Base-by-base conservation (phyloP, 108 stramenopile genomes). In the Stephanodiscus triporus region DNA sequence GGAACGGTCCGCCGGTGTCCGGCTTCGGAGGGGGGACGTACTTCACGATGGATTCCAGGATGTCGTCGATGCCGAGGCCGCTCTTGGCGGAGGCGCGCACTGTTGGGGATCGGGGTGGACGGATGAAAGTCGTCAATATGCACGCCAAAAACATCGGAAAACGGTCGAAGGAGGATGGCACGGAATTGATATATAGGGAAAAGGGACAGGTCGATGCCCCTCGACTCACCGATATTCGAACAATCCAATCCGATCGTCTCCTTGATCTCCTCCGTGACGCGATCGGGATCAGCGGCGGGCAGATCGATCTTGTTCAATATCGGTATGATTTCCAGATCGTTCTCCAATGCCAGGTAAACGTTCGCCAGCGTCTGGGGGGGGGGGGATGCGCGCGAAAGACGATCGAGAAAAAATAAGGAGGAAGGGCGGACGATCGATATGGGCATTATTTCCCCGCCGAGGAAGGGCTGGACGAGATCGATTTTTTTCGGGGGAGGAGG, bases 231-330 rank as follows among this genome's bases (percentile, higher is more conserved):
- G 51, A 94, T 92, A 65, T 96, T 89, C 38, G 82, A 83, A 57
- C 90, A 92, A 81, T 98, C 98, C 72, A 97, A 77, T 24, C 98
- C 97, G 66, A 99, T 90, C 14, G 97, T 96, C 26, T 85, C 83
- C 83, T 99, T 98, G 76, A 99, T 97, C 84, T 98, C 96, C 26
- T 86, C 72, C 13, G 83, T 84, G 19, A 97, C 96, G 24, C 93
- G 86, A 65, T 97, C 98, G 0, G 99, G 97, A 74, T 99, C 99
- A 8, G 99, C 98, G 1, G 97, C 95, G 5, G 97, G 97, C 48
- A 99, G 84, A 77, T 99, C 99, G 68, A 99, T 98, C 78, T 99
- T 99, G 74, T 98, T 99, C 66, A 99, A 85, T 13, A 98, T 96
- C 9, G 99, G 98, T 56, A 99, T 96, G 58, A 99, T 96, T 72